Evolutionary conservation across 805 yeast genomes (phyloP).

Genomic region (Monosporozyma aerobia): DNA sequence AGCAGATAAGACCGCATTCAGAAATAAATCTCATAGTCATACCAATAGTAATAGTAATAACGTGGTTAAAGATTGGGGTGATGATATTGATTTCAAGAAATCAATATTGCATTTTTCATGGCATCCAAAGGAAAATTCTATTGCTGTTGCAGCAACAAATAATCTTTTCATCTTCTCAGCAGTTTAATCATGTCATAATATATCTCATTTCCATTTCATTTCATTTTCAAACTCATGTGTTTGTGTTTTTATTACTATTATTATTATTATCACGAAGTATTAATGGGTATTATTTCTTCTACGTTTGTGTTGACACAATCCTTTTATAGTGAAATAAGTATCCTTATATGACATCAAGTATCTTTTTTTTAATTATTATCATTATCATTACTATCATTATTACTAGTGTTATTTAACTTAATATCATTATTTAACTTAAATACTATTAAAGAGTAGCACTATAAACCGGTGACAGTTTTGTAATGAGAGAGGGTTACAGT

Average conservation of each 20-base stretch:
- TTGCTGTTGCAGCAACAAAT: constrained; percentile 97
- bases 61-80: constrained; percentile 38
- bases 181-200: constrained; percentile 30
- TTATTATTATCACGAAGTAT: too few relatives aligned
- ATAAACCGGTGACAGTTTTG: too few relatives aligned
- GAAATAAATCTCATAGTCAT: constrained; percentile 34
- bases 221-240: neutral
- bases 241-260: neutral
- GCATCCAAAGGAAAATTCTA: constrained; percentile 96
- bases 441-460: neutral
- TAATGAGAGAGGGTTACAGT: too few relatives aligned
- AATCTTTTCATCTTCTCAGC: constrained; percentile 81
- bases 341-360: neutral
- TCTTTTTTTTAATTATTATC: neutral
- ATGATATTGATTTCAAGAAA: constrained; percentile 89
- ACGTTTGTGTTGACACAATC: too few relatives aligned
- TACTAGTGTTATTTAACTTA: too few relatives aligned
- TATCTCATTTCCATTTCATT: neutral
- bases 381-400: too few relatives aligned
- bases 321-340: neutral
- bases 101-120: constrained; percentile 91
- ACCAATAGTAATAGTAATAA: neutral
- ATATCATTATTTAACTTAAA: too few relatives aligned
- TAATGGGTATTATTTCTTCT: too few relatives aligned
- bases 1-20: constrained; percentile 96